These are phyloP conservation scores for Rhodomyrtus psidioides DNA, from an alignment of 441 rosid genomes.

Conservation along the genomic window DNA sequence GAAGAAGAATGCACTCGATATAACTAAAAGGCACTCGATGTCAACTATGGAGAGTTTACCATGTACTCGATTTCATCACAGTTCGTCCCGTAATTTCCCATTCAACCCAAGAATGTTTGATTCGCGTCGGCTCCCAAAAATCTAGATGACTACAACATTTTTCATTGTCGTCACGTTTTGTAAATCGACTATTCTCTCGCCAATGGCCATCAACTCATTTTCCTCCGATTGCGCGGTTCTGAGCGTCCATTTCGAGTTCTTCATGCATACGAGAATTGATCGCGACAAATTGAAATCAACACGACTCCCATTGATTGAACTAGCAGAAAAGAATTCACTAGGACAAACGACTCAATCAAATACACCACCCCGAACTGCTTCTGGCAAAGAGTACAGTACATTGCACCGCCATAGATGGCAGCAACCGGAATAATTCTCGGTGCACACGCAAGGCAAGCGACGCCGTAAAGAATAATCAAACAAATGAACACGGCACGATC, in stretches of 20 bases:
- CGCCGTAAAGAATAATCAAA: not conserved
- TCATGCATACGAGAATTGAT: not conserved
- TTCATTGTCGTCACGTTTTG: not conserved
- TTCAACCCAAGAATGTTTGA: not conserved
- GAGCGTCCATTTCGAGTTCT: not conserved
- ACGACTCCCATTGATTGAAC: not conserved
- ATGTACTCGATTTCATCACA: not conserved
- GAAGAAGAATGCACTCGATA: not conserved
- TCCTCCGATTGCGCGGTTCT: not conserved
- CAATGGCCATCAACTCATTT: not conserved
- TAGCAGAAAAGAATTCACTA: not conserved
- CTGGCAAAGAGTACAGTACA: not conserved
- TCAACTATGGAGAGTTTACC: not conserved
- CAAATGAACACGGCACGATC: not conserved
- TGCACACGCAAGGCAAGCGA: not conserved
- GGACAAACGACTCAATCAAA: not conserved
- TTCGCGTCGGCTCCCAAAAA: not conserved
- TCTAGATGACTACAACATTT: not conserved
- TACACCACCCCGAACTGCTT: not conserved
- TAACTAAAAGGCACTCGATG: not conserved
- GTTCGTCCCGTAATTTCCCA: not conserved
- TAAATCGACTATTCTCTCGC: not conserved
- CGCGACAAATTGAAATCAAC: not conserved
- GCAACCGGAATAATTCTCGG: not conserved
- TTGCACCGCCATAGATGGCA: not conserved